phyloP scores from a whole-genome alignment of 208 protist species.

The Strigomonas oncopelti region DNA sequence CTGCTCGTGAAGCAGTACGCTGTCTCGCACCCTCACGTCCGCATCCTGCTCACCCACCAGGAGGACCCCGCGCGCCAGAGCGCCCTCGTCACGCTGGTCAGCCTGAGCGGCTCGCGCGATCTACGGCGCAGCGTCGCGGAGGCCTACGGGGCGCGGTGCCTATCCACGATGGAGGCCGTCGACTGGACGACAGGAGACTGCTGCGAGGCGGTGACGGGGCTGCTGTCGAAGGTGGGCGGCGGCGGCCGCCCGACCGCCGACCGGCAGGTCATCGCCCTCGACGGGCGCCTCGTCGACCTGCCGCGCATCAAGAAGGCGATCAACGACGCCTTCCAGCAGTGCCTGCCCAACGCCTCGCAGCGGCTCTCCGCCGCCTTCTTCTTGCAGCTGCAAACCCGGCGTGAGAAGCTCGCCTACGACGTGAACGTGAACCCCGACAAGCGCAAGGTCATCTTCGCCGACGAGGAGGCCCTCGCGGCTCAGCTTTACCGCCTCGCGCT shows the following conservation, averaged over 20 bases:
- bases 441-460: constrained; percentile 53
- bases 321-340: constrained; percentile 69
- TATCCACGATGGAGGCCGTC: constrained; percentile 51
- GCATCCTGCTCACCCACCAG: constrained; percentile 63
- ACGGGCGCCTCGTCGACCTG: constrained; percentile 80
- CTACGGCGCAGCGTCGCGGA: constrained; percentile 61
- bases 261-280: constrained; percentile 73
- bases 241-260: constrained; percentile 55
- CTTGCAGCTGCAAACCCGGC: constrained; percentile 31
- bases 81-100: constrained; percentile 43
- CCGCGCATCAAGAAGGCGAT: constrained; percentile 62
- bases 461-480: constrained; percentile 39
- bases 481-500: constrained; percentile 39
- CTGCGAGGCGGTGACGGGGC: constrained; percentile 56
- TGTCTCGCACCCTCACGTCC: constrained; percentile 74
- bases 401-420: constrained; percentile 48
- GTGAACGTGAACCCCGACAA: constrained; percentile 83
- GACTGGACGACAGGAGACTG: constrained; percentile 37
- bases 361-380: constrained; percentile 70
- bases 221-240: constrained; percentile 52
- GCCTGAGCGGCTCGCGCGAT: constrained; percentile 64
- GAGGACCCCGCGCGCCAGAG: constrained; percentile 35
- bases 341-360: constrained; percentile 69
- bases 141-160: constrained; percentile 72
- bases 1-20: constrained; percentile 80